These are phyloP conservation scores for Blastocladiella britannica DNA, from an alignment of 192 early-diverging fungal species.

Conservation along the genomic window DNA sequence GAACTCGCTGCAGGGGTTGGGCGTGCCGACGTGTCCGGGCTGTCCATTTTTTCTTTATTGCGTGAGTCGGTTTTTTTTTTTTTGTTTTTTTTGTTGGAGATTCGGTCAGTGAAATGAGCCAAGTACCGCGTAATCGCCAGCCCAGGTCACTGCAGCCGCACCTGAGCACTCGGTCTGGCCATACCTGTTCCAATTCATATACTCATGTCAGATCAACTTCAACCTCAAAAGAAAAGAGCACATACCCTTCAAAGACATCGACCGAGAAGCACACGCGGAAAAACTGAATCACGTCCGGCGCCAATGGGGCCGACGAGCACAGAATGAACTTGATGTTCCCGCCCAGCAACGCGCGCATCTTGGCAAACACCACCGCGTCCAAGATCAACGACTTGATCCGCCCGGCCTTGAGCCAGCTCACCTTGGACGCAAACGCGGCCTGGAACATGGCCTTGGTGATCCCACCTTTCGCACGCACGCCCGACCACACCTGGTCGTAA, in stretches of 20 bases:
- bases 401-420: constrained; percentile 7
- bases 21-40: constrained; percentile 55
- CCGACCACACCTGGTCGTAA: constrained; percentile 56
- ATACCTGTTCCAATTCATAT: constrained; percentile 47
- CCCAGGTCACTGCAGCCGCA: constrained; percentile 11
- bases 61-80: too few relatives aligned
- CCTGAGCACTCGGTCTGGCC: constrained; percentile 69
- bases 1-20: constrained; percentile 50
- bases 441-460: constrained; percentile 30
- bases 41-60: too few relatives aligned
- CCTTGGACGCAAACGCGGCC: constrained; percentile 22
- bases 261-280: constrained; percentile 66
- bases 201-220: too few relatives aligned
- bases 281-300: constrained; percentile 66
- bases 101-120: too few relatives aligned
- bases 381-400: constrained; percentile 16
- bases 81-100: too few relatives aligned
- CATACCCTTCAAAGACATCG: constrained; percentile 27
- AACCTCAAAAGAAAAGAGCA: neutral
- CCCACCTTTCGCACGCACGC: constrained; percentile 26
- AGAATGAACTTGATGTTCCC: constrained; percentile 58
- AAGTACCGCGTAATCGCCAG: constrained; percentile 24
- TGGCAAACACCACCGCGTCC: constrained; percentile 24
- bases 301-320: constrained; percentile 75
- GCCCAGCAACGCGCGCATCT: constrained; percentile 33